Evolutionary conservation across 2,329 filamentous ascomycete genomes (phyloP).

Genomic region (Dothideomycetes sp.): DNA sequence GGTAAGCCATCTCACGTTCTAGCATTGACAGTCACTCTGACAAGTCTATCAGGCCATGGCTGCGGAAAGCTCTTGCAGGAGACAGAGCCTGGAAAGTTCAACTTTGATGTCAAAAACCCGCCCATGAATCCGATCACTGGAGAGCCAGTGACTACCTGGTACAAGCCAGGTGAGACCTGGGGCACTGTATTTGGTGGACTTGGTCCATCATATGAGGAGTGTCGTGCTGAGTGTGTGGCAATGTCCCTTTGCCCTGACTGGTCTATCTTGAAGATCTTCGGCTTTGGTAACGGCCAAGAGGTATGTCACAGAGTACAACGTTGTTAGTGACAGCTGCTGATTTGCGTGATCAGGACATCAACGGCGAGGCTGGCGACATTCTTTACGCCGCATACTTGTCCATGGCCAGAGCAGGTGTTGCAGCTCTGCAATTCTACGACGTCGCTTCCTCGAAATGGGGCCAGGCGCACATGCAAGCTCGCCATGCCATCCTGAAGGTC

Average conservation of each 20-base stretch:
- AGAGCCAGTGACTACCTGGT: slow-evolving; percentile 74
- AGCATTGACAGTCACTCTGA: too few relatives aligned
- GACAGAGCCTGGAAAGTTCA: slow-evolving; percentile 68
- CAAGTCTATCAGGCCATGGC: slow-evolving; percentile 51
- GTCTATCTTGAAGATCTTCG: slow-evolving; percentile 78
- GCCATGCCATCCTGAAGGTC: slow-evolving; percentile 75
- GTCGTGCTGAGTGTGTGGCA: slow-evolving; percentile 84
- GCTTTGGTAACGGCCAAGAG: slow-evolving; percentile 66
- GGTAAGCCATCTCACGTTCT: too few relatives aligned
- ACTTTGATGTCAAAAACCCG: slow-evolving; percentile 76
- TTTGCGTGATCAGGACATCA: slow-evolving; percentile 41
- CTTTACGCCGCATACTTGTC: slow-evolving; percentile 80
- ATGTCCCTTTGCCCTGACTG: slow-evolving; percentile 89
- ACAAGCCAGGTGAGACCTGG: slow-evolving; percentile 94
- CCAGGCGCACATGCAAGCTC: slow-evolving; percentile 56
- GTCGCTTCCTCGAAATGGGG: slow-evolving; percentile 81
- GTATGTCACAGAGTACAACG: not conserved
- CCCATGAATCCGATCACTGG: slow-evolving; percentile 70
- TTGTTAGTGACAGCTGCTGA: not conserved
- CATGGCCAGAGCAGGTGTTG: slow-evolving; percentile 89
- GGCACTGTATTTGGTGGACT: slow-evolving; percentile 81
- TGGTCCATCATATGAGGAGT: slow-evolving; percentile 86
- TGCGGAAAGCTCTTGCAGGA: slow-evolving; percentile 92
- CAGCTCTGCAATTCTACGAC: slow-evolving; percentile 88
- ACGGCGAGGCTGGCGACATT: slow-evolving; percentile 71